Base-by-base conservation (phyloP, 176 grass and related monocot genomes). In the Leersia perrieri region DNA sequence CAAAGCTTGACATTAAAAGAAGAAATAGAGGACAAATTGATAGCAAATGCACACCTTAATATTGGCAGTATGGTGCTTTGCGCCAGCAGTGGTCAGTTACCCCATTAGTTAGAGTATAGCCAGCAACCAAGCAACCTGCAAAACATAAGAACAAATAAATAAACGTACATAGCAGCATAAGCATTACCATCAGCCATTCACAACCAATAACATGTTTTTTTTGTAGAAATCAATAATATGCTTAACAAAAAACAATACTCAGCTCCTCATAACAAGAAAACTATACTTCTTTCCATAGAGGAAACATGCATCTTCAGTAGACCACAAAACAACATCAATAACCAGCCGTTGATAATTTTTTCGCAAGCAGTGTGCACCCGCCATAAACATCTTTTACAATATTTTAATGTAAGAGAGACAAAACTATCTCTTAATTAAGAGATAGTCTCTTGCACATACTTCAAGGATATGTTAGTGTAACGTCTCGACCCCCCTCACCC, bases 71-170 rank as follows among this genome's bases (percentile, higher is more conserved):
- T 15, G 35, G 16, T 27, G 28, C 28, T 5, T 66, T 26, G 23
- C 27, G 51, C 63, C 35, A 44, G 5, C 8, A 38, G 75, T 67
- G 34, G 20, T 5, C 22, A 34, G 6, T 10, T 14, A 27, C 57
- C 57, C 44, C 13, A 42, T 60, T 27, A 14, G 60, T 12, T 73
- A n/a, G n/a, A n/a, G n/a, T n/a, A n/a, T n/a, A 66, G 57, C 9
- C 57, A 65, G 34, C 66, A 58, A 20, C 25, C 15, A 74, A 73
- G 13, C 13, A 42, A 57, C 42, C 60, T 73, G 76, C 68, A 79
- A 63, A 65, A 15, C 3, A 20, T 36, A 8, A 55, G 33, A 55
- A 36, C 12, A 63, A 38, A 8, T 16, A 64, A 7, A 16, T 0
- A 73, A 51, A 65, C 22, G 63, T 41, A 25, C 20, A 65, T 65